Evolutionary conservation across 2,329 filamentous ascomycete species (phyloP).

Genomic region (Zymoseptoria brevis): DNA sequence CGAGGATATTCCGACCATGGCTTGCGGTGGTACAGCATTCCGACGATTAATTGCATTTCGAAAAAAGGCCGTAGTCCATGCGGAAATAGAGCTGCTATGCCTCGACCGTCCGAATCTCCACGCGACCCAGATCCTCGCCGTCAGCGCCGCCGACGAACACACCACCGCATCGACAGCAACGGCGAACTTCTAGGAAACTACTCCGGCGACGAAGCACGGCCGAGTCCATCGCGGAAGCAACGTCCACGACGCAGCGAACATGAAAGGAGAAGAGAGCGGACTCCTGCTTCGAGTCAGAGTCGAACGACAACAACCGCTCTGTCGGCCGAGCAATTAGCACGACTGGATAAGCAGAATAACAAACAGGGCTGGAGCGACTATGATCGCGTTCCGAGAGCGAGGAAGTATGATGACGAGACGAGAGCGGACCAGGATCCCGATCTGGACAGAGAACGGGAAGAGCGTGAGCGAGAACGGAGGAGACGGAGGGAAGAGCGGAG

Average conservation of each 20-base stretch:
- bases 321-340: conserved; percentile 54
- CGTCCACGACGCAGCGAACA: conserved; percentile 7
- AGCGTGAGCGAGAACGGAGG: conserved; percentile 16
- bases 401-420: conserved; percentile 25
- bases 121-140: conserved; percentile 24
- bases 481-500: conserved; percentile 22
- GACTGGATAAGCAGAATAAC: conserved; percentile 56
- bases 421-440: conserved; percentile 28
- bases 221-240: conserved; percentile 7
- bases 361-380: conserved; percentile 41
- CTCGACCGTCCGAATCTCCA: not conserved
- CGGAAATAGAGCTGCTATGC: not conserved
- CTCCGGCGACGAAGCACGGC: conserved; percentile 5
- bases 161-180: conserved; percentile 30
- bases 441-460: conserved; percentile 9
- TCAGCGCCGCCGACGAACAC: conserved; percentile 25
- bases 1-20: not conserved
- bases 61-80: too few relatives aligned
- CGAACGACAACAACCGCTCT: conserved; percentile 31
- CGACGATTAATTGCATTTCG: not conserved
- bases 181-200: conserved; percentile 23
- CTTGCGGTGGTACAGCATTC: not conserved
- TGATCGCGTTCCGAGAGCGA: conserved; percentile 38
- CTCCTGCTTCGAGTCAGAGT: conserved; percentile 16
- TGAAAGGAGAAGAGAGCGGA: conserved; percentile 10